phyloP scores from a whole-genome alignment of 2,329 filamentous ascomycete species.

The Nemania abortiva region DNA sequence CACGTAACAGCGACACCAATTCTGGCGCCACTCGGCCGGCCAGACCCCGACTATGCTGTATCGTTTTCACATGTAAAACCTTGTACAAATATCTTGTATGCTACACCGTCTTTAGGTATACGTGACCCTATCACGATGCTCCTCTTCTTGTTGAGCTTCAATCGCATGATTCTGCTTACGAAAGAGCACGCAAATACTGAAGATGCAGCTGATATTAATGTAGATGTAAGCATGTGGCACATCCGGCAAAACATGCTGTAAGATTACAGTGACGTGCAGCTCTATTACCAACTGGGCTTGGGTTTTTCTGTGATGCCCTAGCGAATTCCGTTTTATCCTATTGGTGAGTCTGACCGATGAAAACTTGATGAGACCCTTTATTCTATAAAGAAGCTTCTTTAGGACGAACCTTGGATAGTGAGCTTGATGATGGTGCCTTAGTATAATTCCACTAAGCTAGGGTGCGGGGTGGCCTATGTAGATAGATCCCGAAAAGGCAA shows the following conservation, averaged over 20 bases:
- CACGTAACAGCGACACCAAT: too few relatives aligned
- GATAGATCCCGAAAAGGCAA: slow-evolving; percentile 33
- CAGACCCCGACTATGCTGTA: too few relatives aligned
- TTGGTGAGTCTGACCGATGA: not conserved
- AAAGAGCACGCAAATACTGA: not conserved
- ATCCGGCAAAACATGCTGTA: not conserved
- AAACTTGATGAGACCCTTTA: too few relatives aligned
- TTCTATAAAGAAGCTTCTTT: too few relatives aligned
- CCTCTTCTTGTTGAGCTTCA: not conserved
- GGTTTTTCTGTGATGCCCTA: not conserved
- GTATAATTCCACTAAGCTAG: not conserved
- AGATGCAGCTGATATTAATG: not conserved
- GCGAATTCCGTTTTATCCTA: not conserved
- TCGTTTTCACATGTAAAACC: too few relatives aligned
- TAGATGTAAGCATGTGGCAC: not conserved
- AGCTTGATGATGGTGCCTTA: too few relatives aligned
- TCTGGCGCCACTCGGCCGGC: too few relatives aligned
- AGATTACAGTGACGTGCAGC: not conserved
- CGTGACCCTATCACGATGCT: not conserved
- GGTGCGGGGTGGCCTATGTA: slow-evolving; percentile 2
- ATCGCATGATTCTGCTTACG: not conserved
- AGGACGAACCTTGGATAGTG: too few relatives aligned
- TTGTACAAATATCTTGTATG: not conserved
- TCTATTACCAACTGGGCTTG: not conserved
- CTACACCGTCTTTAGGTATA: not conserved